A percentile compares a stretch with the other conserved stretches of the same genome.
These are phyloP conservation scores for Ophiosphaerella herpotricha DNA, from an alignment of 2,329 filamentous ascomycete species.

Conservation along the genomic window DNA sequence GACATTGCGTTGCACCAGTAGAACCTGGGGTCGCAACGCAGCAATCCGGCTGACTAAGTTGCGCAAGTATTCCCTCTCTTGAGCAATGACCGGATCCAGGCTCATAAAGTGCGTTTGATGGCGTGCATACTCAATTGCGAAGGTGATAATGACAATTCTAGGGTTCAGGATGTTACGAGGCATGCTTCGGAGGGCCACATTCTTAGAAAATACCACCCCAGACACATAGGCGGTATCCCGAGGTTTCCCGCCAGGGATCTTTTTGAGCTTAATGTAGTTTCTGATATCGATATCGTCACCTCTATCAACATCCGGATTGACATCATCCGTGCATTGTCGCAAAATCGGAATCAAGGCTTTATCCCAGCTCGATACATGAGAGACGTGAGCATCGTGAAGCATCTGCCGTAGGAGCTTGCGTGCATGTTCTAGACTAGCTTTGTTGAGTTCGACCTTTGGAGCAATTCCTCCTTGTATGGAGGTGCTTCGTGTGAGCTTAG, in stretches of 20 bases:
- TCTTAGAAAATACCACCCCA: constrained; percentile 96
- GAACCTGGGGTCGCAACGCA: constrained; percentile 78
- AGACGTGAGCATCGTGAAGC: constrained; percentile 74
- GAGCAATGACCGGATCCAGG: constrained; percentile 91
- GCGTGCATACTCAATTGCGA: constrained; percentile 93
- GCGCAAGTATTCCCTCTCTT: constrained; percentile 90
- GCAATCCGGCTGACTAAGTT: constrained; percentile 92
- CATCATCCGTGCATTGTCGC: constrained; percentile 88
- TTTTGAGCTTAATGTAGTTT: constrained; percentile 97
- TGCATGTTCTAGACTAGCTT: constrained; percentile 86
- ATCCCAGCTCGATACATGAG: constrained; percentile 80
- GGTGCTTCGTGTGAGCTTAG: constrained; percentile 69
- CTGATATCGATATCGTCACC: constrained; percentile 97
- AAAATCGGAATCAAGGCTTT: constrained; percentile 88
- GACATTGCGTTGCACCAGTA: constrained; percentile 92
- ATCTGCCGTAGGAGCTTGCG: constrained; percentile 83
- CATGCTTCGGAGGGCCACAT: constrained; percentile 96
- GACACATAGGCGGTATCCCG: constrained; percentile 96
- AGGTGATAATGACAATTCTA: constrained; percentile 88
- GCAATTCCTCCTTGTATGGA: constrained; percentile 77
- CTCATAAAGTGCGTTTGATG: constrained; percentile 98
- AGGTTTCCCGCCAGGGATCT: constrained; percentile 87
- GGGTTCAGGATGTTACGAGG: constrained; percentile 81
- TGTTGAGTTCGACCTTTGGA: constrained; percentile 81
- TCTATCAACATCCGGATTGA: constrained; percentile 85